These are phyloP conservation scores for Knoxia roxburghii DNA, from an alignment of 257 asterid genomes.

Conservation along the genomic window DNA sequence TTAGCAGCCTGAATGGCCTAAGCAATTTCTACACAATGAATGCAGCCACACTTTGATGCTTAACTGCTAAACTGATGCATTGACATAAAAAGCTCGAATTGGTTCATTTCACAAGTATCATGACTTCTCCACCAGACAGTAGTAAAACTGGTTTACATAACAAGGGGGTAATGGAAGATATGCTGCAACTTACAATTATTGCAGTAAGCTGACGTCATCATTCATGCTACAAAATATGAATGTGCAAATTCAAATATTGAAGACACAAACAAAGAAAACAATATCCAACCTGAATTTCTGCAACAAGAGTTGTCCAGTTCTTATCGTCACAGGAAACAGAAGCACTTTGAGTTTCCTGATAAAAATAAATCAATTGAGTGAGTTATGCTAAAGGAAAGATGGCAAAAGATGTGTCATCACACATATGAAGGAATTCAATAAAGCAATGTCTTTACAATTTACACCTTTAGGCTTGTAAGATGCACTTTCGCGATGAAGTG, in stretches of 20 bases:
- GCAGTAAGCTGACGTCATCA: not conserved
- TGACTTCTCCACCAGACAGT: not conserved
- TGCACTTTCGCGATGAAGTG: constrained; percentile 38
- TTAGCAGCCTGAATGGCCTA: not conserved
- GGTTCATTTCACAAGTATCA: not conserved
- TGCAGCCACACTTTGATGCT: not conserved
- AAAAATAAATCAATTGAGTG: not conserved
- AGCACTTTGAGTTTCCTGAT: constrained; percentile 38
- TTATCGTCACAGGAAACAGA: constrained; percentile 29
- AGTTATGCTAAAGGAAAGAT: not conserved
- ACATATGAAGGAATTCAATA: not conserved
- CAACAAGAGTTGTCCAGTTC: constrained; percentile 26
- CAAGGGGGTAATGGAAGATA: not conserved
- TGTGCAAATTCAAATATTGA: not conserved
- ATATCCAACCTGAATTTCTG: constrained; percentile 49
- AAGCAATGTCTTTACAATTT: not conserved
- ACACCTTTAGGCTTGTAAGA: constrained; percentile 47
- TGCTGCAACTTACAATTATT: not conserved
- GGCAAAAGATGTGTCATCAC: not conserved
- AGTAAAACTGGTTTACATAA: not conserved
- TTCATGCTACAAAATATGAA: not conserved
- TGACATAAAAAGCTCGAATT: not conserved
- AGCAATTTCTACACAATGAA: not conserved
- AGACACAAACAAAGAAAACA: not conserved
- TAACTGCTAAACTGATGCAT: not conserved